Evolutionary conservation across 495 filamentous ascomycete species (phyloP), one percentile per base, ranked within the genome.

Genomic region (Aspergillus haitiensis): DNA sequence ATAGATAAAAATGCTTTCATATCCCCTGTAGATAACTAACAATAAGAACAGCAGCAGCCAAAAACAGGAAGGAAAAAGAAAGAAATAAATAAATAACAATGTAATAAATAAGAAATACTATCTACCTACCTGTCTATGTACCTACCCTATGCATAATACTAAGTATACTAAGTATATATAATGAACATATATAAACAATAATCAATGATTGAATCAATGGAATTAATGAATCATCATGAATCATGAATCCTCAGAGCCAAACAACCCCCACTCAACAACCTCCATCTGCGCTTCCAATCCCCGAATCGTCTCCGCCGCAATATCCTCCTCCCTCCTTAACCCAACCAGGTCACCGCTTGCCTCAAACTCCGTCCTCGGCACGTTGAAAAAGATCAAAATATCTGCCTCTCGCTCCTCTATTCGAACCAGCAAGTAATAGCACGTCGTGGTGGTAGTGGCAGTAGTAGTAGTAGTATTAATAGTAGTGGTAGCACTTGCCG

Each of bases 361-460:
- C 63, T 76, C 75, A 60, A 92, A 85, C 52, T 91, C 88, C 18
- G 85, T 82, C 71, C 92, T 87, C 31, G 93, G 94, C 35, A 96
- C 88, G 76, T 98, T 98, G 70, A 96, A 82, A 33, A 90, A 90
- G 56, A 96, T 84, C 31, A 96, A 70, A n/a, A 98, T 68, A 76
- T 98, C 94, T 12, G 94, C 93, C 61, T 75, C 76, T 72, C 95
- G 81, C 62, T 83, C 76, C 72, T 82, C 82, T 31, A 98, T 77
- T 33, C 94, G 75, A 33, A 97, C 77, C 49, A 97, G 75, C 44
- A 81, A 53, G 62, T 72, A 78, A 56, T 72, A 70, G 39, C 73
- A 72, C 3, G 61, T 70, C 46, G 70, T 40, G 56, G 53, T 71
- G 3, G 66, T 71, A 33, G 52, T 64, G 49, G 46, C 34, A 55